These are phyloP conservation scores for Colletotrichum sp. DNA, from an alignment of 2,329 filamentous ascomycete genomes.

Conservation along the genomic window DNA sequence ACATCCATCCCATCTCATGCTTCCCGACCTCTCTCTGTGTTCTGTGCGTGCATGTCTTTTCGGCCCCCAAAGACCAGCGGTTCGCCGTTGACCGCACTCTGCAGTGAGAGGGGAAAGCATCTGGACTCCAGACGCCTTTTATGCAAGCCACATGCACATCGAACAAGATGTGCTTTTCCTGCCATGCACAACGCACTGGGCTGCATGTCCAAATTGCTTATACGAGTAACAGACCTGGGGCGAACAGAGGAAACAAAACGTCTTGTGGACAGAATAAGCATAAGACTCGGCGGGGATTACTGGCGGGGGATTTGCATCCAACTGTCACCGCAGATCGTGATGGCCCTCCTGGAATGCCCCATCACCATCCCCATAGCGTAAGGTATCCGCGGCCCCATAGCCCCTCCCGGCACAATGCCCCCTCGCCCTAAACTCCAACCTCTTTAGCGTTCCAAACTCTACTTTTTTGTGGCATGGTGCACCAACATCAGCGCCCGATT, in stretches of 20 bases:
- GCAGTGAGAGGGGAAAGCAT: background rate
- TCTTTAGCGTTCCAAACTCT: background rate
- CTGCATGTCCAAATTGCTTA: slow-evolving; percentile 4
- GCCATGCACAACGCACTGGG: background rate
- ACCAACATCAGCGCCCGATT: background rate
- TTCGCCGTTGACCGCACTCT: background rate
- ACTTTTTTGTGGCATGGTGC: background rate
- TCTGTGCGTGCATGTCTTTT: background rate
- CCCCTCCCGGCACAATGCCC: background rate
- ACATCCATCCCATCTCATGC: background rate
- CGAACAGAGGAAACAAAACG: background rate
- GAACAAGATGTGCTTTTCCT: background rate
- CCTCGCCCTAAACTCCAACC: background rate
- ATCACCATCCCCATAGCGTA: background rate
- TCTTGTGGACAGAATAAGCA: background rate
- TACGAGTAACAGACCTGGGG: background rate
- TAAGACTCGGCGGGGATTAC: background rate
- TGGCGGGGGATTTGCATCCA: background rate
- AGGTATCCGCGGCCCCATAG: background rate
- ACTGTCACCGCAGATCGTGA: background rate
- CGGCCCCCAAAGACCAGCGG: background rate
- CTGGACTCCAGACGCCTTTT: background rate
- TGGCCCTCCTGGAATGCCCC: background rate
- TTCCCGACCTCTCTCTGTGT: background rate
- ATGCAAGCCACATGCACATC: slow-evolving; percentile 9